Evolutionary conservation across 441 rosid species (phyloP), one percentile per base, ranked within the genome.

Genomic region (Erysimum cheiri): DNA sequence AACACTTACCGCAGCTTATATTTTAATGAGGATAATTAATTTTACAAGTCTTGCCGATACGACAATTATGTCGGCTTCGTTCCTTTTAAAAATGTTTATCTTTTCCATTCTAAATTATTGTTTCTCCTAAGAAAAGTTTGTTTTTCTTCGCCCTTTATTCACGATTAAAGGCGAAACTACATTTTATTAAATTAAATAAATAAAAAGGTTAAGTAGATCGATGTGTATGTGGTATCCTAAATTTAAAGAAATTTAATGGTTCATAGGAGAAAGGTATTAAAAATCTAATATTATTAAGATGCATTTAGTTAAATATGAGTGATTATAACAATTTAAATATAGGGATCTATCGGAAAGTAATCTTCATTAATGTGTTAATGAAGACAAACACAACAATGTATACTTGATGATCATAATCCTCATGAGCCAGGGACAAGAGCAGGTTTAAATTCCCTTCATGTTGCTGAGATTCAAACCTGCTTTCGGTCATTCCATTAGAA

Each of bases 21-120:
- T 37, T 37, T 26, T 24, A 14, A 32, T 54, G 10, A 12, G 3
- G 32, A 13, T 28, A 4, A 13, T 22, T 52, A 61, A 5, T 70
- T 53, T 60, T 8, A 61, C 53, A 61, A 52, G 54, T 52, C 69
- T 19, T 70, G 36, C 33, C 35, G 24, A 47, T 55, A 56, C 59
- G 77, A 72, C 60, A 64, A 58, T 48, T 72, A 52, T 72, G 60
- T 65, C 71, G 53, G 59, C 37, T 48, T 57, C 65, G 3, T 29
- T 72, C 50, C 24, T 46, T 48, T 64, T 64, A 0, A 29, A 57
- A 17, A 48, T 65, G 43, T 22, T 39, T 39, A 53, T 39, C 31
- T 48, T 65, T 57, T 72, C 14, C 37, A 57, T 57, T 60, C 4
- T 3, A 24, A 26, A 14, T 24, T 8, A 40, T 40, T 29, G 14